A percentile compares a stretch with the other conserved stretches of the same genome.
Evolutionary conservation across 176 grass and related monocot genomes (phyloP).

Genomic region (Musa itinerans): DNA sequence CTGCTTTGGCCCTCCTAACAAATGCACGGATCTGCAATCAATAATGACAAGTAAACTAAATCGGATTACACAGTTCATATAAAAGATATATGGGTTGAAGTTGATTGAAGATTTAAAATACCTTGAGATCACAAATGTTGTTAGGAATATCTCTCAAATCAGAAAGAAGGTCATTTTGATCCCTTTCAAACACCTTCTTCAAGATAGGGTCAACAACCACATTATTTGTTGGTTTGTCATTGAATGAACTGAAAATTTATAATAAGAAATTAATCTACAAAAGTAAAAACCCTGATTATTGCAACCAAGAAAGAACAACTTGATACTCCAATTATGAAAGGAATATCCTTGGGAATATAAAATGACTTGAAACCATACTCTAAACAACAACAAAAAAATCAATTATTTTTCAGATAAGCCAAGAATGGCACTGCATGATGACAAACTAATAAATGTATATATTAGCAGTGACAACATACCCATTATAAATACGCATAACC

Average conservation of each 20-base stretch:
- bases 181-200: slow-evolving; percentile 91
- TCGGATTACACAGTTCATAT: not conserved
- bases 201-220: slow-evolving; percentile 65
- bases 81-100: not conserved
- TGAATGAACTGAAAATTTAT: slow-evolving; percentile 69
- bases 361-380: no score
- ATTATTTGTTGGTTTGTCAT: slow-evolving; percentile 94
- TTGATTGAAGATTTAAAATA: slow-evolving; percentile 23
- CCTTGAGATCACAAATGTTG: slow-evolving; percentile 84
- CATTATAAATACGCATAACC: slow-evolving; percentile 83
- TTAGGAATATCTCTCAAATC: slow-evolving; percentile 97
- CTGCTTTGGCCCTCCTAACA: slow-evolving; percentile 86
- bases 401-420: no score
- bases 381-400: no score
- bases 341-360: no score
- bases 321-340: not conserved
- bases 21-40: slow-evolving; percentile 83
- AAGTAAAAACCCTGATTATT: not conserved
- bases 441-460: no score
- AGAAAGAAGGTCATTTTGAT: slow-evolving; percentile 91
- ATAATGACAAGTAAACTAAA: not conserved
- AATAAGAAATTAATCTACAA: not conserved
- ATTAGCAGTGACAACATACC: slow-evolving; percentile 32
- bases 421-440: no score
- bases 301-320: not conserved